Evolutionary conservation across 2,329 filamentous ascomycete genomes (phyloP).

Genomic region (Alternaria arbusti): DNA sequence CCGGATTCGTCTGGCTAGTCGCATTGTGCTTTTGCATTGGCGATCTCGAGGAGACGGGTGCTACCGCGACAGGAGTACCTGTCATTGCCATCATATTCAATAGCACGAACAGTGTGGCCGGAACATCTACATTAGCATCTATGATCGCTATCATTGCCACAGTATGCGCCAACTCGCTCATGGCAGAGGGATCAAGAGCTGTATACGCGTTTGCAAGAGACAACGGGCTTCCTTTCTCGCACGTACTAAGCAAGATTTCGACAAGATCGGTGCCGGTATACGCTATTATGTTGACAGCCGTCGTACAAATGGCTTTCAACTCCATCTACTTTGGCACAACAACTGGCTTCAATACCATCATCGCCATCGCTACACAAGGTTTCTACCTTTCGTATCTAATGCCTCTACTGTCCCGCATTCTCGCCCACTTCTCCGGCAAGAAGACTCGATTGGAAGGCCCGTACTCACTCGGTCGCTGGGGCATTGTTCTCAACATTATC

Average conservation of each 20-base stretch:
- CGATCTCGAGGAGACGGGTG: constrained; percentile 54
- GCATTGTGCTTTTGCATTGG: constrained; percentile 51
- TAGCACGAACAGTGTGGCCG: constrained; percentile 54
- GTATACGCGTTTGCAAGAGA: constrained; percentile 60
- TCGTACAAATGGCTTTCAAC: constrained; percentile 60
- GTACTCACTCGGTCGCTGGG: constrained; percentile 55
- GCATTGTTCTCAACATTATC: constrained; percentile 55
- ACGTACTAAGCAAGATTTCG: constrained; percentile 55
- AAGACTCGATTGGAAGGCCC: constrained; percentile 53
- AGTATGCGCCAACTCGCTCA: constrained; percentile 54
- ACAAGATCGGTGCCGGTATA: constrained; percentile 58
- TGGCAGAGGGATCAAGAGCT: constrained; percentile 56
- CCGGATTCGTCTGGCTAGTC: constrained; percentile 50
- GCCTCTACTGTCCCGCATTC: constrained; percentile 59
- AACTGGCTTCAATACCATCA: constrained; percentile 63
- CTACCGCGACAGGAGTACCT: constrained; percentile 57
- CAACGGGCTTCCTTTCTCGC: constrained; percentile 60
- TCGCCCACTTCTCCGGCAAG: constrained; percentile 54
- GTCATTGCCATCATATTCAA: constrained; percentile 62
- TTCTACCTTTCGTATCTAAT: constrained; percentile 67
- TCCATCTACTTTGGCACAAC: constrained; percentile 63
- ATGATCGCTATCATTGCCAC: constrained; percentile 59
- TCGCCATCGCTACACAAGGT: constrained; percentile 63
- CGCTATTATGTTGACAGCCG: constrained; percentile 55
- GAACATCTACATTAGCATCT: constrained; percentile 53